phyloP scores from a whole-genome alignment of 23 red algal genomes.

The Gracilariopsis chorda region DNA sequence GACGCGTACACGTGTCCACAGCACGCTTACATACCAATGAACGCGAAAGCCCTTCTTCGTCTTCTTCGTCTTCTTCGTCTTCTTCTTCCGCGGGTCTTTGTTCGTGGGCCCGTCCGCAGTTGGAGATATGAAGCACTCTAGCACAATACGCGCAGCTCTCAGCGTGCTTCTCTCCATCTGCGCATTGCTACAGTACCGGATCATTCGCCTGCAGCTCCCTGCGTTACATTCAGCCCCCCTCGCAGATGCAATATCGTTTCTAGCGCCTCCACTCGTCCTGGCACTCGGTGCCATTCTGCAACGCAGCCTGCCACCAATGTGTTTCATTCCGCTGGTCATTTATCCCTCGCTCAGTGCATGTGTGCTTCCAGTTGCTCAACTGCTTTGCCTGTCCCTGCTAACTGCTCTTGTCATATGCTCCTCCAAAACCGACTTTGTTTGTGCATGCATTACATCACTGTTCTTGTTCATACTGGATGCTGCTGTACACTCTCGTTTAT shows the following conservation, averaged over 20 bases:
- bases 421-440: neutral
- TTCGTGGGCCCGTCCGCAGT: too few species aligned
- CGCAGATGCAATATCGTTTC: neutral
- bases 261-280: neutral
- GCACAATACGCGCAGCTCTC: neutral
- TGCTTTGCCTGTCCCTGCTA: neutral
- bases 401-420: neutral
- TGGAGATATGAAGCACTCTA: neutral
- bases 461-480: neutral
- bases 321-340: neutral
- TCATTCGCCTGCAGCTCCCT: slow-evolving; percentile 5
- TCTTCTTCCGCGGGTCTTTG: too few species aligned
- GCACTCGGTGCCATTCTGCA: neutral
- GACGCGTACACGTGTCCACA: too few species aligned
- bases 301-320: neutral
- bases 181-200: neutral
- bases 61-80: too few species aligned
- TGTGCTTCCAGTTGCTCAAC: neutral
- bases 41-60: too few species aligned
- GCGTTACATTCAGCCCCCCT: neutral
- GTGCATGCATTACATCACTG: neutral
- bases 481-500: neutral
- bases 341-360: neutral
- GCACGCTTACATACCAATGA: too few species aligned
- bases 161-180: neutral